These are phyloP conservation scores for Eragrostis curvula DNA, from an alignment of 176 grass and related monocot genomes.

Conservation along the genomic window DNA sequence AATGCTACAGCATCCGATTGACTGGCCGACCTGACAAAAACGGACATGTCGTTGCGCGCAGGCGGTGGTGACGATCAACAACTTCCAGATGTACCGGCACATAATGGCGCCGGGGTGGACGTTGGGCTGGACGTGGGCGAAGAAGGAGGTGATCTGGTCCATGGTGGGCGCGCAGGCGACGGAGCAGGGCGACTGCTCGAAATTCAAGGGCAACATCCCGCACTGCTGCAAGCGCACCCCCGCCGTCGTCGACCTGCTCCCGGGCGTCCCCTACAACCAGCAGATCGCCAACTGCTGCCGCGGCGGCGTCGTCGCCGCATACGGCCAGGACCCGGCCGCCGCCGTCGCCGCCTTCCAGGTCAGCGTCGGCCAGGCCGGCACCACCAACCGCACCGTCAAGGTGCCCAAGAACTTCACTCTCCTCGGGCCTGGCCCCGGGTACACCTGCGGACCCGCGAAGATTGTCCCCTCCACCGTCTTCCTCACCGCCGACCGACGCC, in stretches of 20 bases:
- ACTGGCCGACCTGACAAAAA: background rate
- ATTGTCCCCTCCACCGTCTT: conserved; percentile 80
- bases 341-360: conserved; percentile 78
- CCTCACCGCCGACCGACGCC: conserved; percentile 64
- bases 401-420: conserved; percentile 95
- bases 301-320: conserved; percentile 66
- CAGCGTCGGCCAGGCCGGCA: conserved; percentile 83
- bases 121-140: conserved; percentile 79
- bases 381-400: conserved; percentile 90
- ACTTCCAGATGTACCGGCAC: conserved; percentile 94
- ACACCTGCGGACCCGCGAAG: conserved; percentile 81
- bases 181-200: conserved; percentile 96
- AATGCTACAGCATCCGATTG: no score
- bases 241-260: conserved; percentile 80
- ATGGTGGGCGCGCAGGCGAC: conserved; percentile 92
- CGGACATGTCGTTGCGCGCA: background rate
- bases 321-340: conserved; percentile 64
- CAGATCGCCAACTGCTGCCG: conserved; percentile 97
- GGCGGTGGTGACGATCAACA: conserved; percentile 92
- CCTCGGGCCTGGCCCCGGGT: conserved; percentile 67
- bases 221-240: conserved; percentile 86
- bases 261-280: conserved; percentile 92
- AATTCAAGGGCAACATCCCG: conserved; percentile 83
- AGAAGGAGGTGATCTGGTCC: conserved; percentile 93
- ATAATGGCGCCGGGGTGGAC: conserved; percentile 88